Evolutionary conservation across 2,329 filamentous ascomycete genomes (phyloP), one percentile per base, ranked within the genome.

Genomic region (Ploettnerulaceae sp.): DNA sequence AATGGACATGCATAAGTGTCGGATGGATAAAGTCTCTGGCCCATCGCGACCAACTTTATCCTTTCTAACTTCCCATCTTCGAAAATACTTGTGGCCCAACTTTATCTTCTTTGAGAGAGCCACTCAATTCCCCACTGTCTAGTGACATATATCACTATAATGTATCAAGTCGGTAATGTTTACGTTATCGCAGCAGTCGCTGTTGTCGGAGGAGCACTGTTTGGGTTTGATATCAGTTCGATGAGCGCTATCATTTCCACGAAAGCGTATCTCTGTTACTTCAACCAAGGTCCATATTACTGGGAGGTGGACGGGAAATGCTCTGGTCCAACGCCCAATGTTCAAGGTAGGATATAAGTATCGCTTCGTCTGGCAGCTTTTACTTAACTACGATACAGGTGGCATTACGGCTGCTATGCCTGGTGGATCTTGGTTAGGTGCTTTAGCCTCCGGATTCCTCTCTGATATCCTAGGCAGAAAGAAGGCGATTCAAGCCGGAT

Each of bases 391-490:
- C n/a, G n/a, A n/a, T n/a, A n/a, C n/a, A n/a, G n/a, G n/a, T n/a
- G 78, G 77, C 32, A 84, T 86, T 60, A 82, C 77, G 0, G 81
- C 83, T 12, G 71, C 80, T 36, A 86, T 87, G 79, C 77, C 83
- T 20, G 82, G 74, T 39, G 83, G 83, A 26, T 86, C 82, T 0
- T 84, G 80, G 67, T 64, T 82, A 17, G 82, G 81, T 49, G 76
- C 82, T n/a, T n/a, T n/a, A n/a, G n/a, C n/a, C n/a, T 82, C 79
- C 35, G 79, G 79, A 33, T 72, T 71, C 57, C 55, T 82, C 11
- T 77, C 79, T 2, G 81, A 84, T 61, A 68, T 57, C 2, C 62
- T 79, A 7, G 75, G 75, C 26, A 68, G 75, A 44, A 74, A 72
- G 54, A 64, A 54, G 8, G 62, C 71, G 3, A 74, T 77, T 52